Percentiles rank a stretch among this genome's conserved stretches.
These are phyloP conservation scores for Penicillium olsonii DNA, from an alignment of 2,329 filamentous ascomycete species.

Conservation along the genomic window DNA sequence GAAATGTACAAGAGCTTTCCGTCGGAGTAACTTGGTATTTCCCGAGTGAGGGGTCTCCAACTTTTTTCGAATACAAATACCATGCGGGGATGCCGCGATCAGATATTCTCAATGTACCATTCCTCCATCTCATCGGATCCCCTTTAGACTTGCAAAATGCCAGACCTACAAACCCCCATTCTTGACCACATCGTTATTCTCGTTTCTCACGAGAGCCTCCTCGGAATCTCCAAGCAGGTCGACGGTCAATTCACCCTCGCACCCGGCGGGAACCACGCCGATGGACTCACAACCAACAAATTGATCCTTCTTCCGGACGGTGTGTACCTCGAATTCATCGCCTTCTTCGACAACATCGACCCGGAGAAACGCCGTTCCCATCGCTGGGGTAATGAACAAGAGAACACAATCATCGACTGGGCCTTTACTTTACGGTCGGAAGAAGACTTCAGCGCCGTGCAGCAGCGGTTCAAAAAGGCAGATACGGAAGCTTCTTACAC, in stretches of 20 bases:
- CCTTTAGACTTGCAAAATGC: neutral
- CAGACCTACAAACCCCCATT: constrained; percentile 3
- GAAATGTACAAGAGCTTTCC: no score
- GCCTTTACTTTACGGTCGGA: constrained; percentile 19
- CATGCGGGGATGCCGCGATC: neutral
- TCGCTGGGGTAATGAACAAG: constrained; percentile 21
- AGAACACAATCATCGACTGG: constrained; percentile 21
- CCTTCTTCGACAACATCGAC: constrained; percentile 21
- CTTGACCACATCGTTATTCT: constrained; percentile 17
- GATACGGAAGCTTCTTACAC: constrained; percentile 5
- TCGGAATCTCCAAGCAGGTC: constrained; percentile 6
- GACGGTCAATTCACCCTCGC: constrained; percentile 15
- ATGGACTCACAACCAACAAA: constrained; percentile 21
- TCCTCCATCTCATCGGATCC: no score
- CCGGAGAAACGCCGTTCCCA: constrained; percentile 16
- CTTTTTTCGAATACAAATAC: neutral
- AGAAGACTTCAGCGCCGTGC: constrained; percentile 12
- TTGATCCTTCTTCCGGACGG: constrained; percentile 19
- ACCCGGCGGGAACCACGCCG: constrained; percentile 19
- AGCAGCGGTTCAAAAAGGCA: constrained; percentile 5
- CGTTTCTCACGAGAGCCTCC: constrained; percentile 13
- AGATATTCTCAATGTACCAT: no score
- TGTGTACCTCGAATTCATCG: constrained; percentile 20
- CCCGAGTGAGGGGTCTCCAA: neutral
- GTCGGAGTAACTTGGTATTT: neutral